phyloP scores from a whole-genome alignment of 139 green algal genomes.

The Chlorella sp. region DNA sequence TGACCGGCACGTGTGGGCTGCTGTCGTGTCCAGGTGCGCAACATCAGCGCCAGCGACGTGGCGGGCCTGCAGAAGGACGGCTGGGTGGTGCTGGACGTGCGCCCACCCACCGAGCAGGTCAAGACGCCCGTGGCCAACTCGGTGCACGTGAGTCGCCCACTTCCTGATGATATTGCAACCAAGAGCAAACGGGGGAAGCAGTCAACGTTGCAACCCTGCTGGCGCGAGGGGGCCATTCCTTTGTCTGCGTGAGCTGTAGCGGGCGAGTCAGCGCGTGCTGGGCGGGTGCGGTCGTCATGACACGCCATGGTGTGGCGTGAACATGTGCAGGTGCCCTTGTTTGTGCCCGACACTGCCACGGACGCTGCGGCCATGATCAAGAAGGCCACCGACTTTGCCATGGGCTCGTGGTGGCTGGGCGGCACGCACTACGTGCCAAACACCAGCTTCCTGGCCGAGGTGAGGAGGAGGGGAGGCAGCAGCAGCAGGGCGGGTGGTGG shows the following conservation, averaged over 20 bases:
- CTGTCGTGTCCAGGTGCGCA: constrained; percentile 5
- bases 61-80: constrained; percentile 39
- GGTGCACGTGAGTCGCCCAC: constrained; percentile 23
- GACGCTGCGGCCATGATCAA: constrained; percentile 57
- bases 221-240: too few relatives aligned
- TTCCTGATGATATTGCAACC: too few relatives aligned
- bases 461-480: too few relatives aligned
- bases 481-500: too few relatives aligned
- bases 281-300: too few relatives aligned
- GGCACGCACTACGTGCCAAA: constrained; percentile 85
- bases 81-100: constrained; percentile 83
- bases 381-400: constrained; percentile 67
- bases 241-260: too few relatives aligned
- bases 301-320: too few relatives aligned
- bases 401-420: constrained; percentile 88
- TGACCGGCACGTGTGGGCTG: background rate
- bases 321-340: constrained; percentile 68
- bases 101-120: constrained; percentile 58
- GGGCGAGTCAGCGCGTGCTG: too few relatives aligned
- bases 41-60: constrained; percentile 3
- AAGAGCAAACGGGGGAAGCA: too few relatives aligned
- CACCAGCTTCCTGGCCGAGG: constrained; percentile 63
- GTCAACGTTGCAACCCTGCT: too few relatives aligned
- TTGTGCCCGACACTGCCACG: constrained; percentile 53
- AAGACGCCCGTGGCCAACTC: constrained; percentile 43